Base-by-base conservation (phyloP, 1,139 yeast species). In the Diutina neorugosa region DNA sequence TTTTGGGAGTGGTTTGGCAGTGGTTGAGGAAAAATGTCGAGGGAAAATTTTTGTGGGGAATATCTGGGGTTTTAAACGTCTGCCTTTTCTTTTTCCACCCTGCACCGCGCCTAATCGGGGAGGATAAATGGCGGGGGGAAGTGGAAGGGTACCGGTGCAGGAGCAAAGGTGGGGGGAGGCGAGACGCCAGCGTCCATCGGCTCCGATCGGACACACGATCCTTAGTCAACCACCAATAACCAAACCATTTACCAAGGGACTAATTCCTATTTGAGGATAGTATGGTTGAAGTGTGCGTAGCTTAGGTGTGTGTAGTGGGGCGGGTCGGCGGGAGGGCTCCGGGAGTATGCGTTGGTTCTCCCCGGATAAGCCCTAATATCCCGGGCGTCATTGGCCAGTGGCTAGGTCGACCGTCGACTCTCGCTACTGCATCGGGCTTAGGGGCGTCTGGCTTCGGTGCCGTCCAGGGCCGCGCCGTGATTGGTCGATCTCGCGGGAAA, bases 61-160 rank as follows among this genome's bases (percentile, higher is more conserved):
- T 23, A 44, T 46, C 50, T 46, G 50, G 50, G 50, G 50, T 46
- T 46, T 46, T 44, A 46, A 46, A 46, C 40, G 50, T n/a, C 16
- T 31, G 37, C n/a, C 37, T 31, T 31, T 31, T 31, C 37, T 31
- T 31, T 31, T 31, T 31, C 14, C 37, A 11, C n/a, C 37, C 9
- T 31, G 37, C 37, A 31, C n/a, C 37, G 37, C 37, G 37, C 37
- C 14, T 31, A 31, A 31, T 14, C 37, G 37, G 37, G 37, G 12
- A 14, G 12, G n/a, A 11, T n/a, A 31, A 11, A 31, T 31, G 37
- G 37, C 37, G 37, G 37, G 37, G 37, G 16, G 16, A 31, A 14
- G 37, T 31, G n/a, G 37, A 31, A 11, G 37, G 14, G n/a, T 11
- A 14, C 37, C 37, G 37, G 37, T 31, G 37, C 37, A 31, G 37